Evolutionary conservation across 164 flowering plant species (phyloP).

Genomic region (Aristolochia fimbriata): DNA sequence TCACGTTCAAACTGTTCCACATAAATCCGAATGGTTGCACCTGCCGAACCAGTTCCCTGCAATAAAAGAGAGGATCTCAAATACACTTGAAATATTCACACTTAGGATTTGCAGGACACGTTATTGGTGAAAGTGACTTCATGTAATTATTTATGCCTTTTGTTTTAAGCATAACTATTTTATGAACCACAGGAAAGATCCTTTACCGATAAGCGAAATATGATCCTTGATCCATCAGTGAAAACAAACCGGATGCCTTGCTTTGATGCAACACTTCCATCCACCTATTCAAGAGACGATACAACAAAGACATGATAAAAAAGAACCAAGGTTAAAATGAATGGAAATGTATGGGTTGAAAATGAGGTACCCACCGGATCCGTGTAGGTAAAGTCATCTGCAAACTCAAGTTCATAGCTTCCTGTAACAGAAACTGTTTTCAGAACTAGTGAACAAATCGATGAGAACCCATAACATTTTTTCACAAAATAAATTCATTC

Average conservation of each 20-base stretch:
- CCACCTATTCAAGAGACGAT: constrained; percentile 39
- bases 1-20: constrained; percentile 92
- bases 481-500: too few species aligned
- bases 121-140: too few species aligned
- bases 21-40: constrained; percentile 86
- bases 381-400: constrained; percentile 85
- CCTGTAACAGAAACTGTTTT: constrained; percentile 26
- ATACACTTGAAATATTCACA: too few species aligned
- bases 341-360: too few species aligned
- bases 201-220: constrained; percentile 80
- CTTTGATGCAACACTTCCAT: constrained; percentile 84
- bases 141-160: too few species aligned
- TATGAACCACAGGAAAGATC: too few species aligned
- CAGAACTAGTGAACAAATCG: too few species aligned
- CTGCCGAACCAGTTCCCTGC: constrained; percentile 98
- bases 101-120: too few species aligned
- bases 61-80: constrained; percentile 1
- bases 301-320: not conserved
- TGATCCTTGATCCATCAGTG: constrained; percentile 91
- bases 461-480: too few species aligned
- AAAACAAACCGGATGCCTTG: constrained; percentile 96
- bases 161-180: too few species aligned
- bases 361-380: constrained; percentile 72
- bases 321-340: too few species aligned
- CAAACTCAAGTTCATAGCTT: constrained; percentile 67